Conservation (phyloP, 768 basidiomycete species). For the Holtermanniella nyarrowii region DNA sequence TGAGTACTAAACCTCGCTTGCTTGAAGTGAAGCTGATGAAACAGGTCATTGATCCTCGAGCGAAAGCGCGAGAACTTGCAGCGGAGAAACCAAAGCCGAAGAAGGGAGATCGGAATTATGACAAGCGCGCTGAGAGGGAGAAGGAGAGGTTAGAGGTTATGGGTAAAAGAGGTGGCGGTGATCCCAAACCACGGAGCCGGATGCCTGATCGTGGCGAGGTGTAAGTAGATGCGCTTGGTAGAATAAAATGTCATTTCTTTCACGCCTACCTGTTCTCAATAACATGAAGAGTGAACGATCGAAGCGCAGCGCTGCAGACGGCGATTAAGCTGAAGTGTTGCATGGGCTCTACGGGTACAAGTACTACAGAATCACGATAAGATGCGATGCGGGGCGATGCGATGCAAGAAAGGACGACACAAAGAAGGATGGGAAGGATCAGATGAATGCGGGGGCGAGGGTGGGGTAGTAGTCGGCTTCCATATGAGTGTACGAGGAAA, state of each 20-base stretch:
- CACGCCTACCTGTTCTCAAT: too few species aligned
- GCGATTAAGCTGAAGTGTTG: too few species aligned
- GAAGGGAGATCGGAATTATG: constrained; percentile 6
- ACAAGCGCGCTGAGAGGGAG: background rate
- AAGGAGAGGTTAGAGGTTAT: too few species aligned
- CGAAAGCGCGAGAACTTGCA: constrained; percentile 32
- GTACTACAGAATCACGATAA: background rate
- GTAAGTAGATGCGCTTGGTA: too few species aligned
- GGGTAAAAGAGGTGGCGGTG: too few species aligned
- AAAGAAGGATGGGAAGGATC: background rate
- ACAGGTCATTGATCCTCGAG: constrained; percentile 40
- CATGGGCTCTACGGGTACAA: background rate
- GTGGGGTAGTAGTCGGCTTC: background rate
- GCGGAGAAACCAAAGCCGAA: constrained; percentile 12
- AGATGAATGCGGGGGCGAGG: background rate
- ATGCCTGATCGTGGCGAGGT: too few species aligned
- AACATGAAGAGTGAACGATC: too few species aligned
- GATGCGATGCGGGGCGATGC: background rate
- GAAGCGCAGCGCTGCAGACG: too few species aligned
- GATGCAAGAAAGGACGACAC: background rate
- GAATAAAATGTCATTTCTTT: too few species aligned
- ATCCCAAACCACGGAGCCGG: too few species aligned
- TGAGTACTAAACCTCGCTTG: constrained; percentile 13
- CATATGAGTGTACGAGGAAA: background rate
- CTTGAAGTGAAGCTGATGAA: background rate